These are phyloP conservation scores for Pseudomonodictys pantanalensis DNA, from an alignment of 495 filamentous ascomycete genomes.

Conservation along the genomic window DNA sequence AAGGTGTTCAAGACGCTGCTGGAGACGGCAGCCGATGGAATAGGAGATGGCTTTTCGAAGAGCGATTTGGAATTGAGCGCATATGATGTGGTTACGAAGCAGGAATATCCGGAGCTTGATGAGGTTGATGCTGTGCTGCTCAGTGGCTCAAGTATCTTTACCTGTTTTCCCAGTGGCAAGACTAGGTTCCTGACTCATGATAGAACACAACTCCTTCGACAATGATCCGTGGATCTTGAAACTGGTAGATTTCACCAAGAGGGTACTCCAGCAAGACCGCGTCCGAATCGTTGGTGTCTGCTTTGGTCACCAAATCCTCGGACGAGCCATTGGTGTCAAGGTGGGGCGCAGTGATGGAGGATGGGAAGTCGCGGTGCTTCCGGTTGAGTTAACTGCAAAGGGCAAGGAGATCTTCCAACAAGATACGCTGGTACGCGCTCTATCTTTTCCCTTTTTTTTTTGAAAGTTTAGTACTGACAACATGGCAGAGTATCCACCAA, in stretches of 20 bases:
- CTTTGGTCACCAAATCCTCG: slow-evolving; percentile 90
- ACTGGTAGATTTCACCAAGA: slow-evolving; percentile 67
- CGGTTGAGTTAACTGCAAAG: slow-evolving; percentile 64
- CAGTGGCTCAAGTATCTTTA: slow-evolving; percentile 60
- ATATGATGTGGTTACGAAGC: slow-evolving; percentile 65
- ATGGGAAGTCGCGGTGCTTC: slow-evolving; percentile 79
- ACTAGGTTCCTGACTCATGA: neutral
- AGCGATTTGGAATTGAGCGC: slow-evolving; percentile 56
- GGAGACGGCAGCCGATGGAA: slow-evolving; percentile 46
- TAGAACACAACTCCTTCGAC: slow-evolving; percentile 62
- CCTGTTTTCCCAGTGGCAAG: neutral
- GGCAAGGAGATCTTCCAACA: slow-evolving; percentile 71
- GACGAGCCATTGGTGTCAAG: slow-evolving; percentile 65
- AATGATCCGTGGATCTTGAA: slow-evolving; percentile 71
- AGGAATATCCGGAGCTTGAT: slow-evolving; percentile 65
- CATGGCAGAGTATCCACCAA: slow-evolving; percentile 72
- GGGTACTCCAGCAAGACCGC: slow-evolving; percentile 54
- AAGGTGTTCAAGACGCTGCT: slow-evolving; percentile 70
- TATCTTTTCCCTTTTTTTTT: neutral
- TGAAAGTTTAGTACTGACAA: slow-evolving; percentile 12
- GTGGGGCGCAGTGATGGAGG: slow-evolving; percentile 65
- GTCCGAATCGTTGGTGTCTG: slow-evolving; percentile 77
- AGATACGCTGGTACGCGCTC: slow-evolving; percentile 59
- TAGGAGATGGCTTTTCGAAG: slow-evolving; percentile 39
- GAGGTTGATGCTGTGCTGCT: slow-evolving; percentile 79